A percentile compares a stretch with the other conserved stretches of the same genome.
phyloP scores from a whole-genome alignment of 1,139 yeast species.

The Yarrowia galli region DNA sequence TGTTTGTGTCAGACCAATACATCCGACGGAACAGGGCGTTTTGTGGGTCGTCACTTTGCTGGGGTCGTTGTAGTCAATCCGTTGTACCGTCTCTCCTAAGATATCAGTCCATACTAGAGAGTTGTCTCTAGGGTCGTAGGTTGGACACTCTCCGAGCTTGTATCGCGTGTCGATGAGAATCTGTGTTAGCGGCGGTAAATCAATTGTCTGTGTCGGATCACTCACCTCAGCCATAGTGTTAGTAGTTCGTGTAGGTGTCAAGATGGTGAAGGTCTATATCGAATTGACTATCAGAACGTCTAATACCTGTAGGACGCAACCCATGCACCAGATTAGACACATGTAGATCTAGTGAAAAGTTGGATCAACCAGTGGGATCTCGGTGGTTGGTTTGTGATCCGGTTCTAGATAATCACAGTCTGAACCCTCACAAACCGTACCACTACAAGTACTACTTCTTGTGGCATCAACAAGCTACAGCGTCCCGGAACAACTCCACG shows the following conservation, averaged over 20 bases:
- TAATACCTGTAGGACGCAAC: neutral
- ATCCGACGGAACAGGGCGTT: constrained; percentile 45
- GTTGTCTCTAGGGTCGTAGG: constrained; percentile 48
- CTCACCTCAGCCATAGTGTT: constrained; percentile 16
- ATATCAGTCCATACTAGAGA: constrained; percentile 50
- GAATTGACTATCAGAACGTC: constrained; percentile 14
- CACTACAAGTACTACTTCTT: no score
- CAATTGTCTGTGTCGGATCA: neutral
- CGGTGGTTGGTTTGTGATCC: no score
- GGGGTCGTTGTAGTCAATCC: constrained; percentile 41
- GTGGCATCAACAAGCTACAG: no score
- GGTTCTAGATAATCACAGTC: no score
- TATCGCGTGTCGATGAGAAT: constrained; percentile 43
- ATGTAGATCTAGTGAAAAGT: no score
- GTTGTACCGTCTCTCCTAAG: constrained; percentile 45
- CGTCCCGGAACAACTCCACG: no score
- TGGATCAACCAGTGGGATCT: no score
- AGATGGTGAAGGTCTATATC: neutral
- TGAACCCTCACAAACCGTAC: no score
- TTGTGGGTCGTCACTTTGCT: neutral
- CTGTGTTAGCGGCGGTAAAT: neutral
- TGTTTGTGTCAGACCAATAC: constrained; percentile 47
- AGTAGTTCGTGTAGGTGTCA: neutral
- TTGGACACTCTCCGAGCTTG: constrained; percentile 50
- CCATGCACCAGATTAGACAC: neutral